Base-by-base conservation (phyloP, 371 early-diverging fungal genomes). In the Mortierella sp. region DNA sequence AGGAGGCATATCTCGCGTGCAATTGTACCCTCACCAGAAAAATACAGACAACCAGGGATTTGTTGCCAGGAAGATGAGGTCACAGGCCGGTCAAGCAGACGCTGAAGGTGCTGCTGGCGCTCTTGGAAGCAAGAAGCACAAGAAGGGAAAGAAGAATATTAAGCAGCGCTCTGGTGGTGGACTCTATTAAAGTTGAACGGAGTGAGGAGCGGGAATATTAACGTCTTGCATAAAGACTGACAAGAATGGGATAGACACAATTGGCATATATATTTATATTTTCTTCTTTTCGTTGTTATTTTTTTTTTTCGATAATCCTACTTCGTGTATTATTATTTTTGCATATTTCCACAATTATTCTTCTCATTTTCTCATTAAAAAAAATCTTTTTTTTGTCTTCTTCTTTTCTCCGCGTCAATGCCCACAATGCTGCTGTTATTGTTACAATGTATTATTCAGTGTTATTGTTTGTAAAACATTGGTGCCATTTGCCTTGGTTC, bases 61-160 rank as follows among this genome's bases (percentile, higher is more conserved):
- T 69, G 73, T 70, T 58, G 65, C 50, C 59, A 63, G 80, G 15
- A 67, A 64, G 68, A 67, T 65, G 69, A 70, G 80, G 58, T 52
- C 67, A 71, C 70, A 70, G 58, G 65, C 65, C 9, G 68, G 70
- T 33, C 13, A 58, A 22, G 70, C 69, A 15, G 74, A 88, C 0
- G 85, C 85, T 59, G 86, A 83, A 13, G 81, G 84, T 71, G 76
- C 82, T 32, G 85, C 77, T 22, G 70, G 76, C 32, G 61, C 73
- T 28, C 58, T 76, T 11, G 82, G 74, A 38, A 91, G 91, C 76
- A 94, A 94, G 87, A 91, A 88, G 72, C 92, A 92, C 66, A 93
- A 94, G 88, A 96, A 96, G 89, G 94, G 93, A 57, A 94, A 89
- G 85, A 93, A 93, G 84, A 86, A 93, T 45, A 91, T 90, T 58